These are phyloP conservation scores for Trichoderma koningii DNA, from an alignment of 2,329 filamentous ascomycete genomes.

Conservation along the genomic window DNA sequence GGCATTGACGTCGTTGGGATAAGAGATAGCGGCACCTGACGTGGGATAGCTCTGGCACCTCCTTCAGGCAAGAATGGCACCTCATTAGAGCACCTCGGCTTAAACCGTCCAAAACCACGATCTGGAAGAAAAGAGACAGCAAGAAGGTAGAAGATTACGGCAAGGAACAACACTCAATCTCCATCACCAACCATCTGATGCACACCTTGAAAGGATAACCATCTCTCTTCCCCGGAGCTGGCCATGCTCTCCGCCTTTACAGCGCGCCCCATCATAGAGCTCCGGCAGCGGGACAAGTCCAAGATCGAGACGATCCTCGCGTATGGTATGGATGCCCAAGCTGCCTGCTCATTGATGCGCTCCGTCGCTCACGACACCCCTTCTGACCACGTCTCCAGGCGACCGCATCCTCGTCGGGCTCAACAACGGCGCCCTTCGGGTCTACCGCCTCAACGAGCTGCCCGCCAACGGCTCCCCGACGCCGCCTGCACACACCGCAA, in stretches of 20 bases:
- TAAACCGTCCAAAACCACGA: not conserved
- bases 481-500: slow-evolving; percentile 35
- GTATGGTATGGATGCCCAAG: slow-evolving; percentile 61
- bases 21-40: slow-evolving; percentile 25
- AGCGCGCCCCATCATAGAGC: slow-evolving; percentile 94
- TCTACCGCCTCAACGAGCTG: slow-evolving; percentile 85
- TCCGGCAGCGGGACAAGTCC: slow-evolving; percentile 91
- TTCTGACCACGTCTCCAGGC: slow-evolving; percentile 50
- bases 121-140: not conserved
- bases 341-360: not conserved
- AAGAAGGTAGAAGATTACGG: not conserved
- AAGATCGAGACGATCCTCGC: slow-evolving; percentile 95
- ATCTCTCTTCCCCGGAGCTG: slow-evolving; percentile 44
- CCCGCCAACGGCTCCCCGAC: slow-evolving; percentile 41
- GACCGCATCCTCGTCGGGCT: slow-evolving; percentile 91
- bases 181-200: slow-evolving; percentile 35
- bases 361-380: not conserved
- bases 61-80: slow-evolving; percentile 19
- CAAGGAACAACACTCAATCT: slow-evolving; percentile 1
- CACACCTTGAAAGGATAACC: slow-evolving; percentile 36
- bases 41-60: slow-evolving; percentile 13
- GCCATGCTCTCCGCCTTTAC: slow-evolving; percentile 96
- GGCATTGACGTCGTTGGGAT: slow-evolving; percentile 37
- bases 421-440: slow-evolving; percentile 82
- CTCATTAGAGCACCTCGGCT: not conserved